Evolutionary conservation across 129 eudicot genomes (phyloP), one percentile per base, ranked within the genome.

Genomic region (Centrapalus pauciflorus): DNA sequence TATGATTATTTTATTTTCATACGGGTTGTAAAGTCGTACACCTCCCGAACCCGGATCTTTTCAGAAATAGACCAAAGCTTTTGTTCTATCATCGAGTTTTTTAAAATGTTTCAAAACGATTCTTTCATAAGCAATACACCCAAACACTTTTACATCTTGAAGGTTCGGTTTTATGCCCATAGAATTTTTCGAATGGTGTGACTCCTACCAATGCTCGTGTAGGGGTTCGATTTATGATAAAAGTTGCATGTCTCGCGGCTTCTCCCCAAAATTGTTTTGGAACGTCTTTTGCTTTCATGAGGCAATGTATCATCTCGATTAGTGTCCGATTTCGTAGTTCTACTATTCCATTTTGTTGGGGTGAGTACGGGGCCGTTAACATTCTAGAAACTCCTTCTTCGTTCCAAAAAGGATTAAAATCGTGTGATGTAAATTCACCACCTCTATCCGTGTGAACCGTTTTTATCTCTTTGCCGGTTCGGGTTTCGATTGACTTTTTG

Each of bases 271-370:
- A 41, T 41, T 11, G 35, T 24, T 64, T 45, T 64, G 76, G 76
- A 16, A 70, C 49, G 3, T 23, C 32, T 32, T 67, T 67, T 8
- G 61, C 49, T 30, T 67, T 67, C 35, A 67, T 25, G 43, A 67
- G 34, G 19, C 51, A 50, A 10, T 63, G 23, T 3, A 63, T 35
- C 73, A 67, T 67, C 43, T 67, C 63, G 46, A 67, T 14, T 7
- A 67, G 55, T 13, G 73, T 50, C 10, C 59, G 16, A 20, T 66
- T 66, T 34, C 50, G 48, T 46, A 38, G 57, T 6, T 35, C 41
- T 35, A 35, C 41, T 35, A 35, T 35, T 10, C 41, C 41, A 13
- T 35, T 35, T 35, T 35, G 41, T 35, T 35, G 41, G 41, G 41
- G 41, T 35, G 41, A 35, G 41, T 35, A 35, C 41, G 41, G 41